phyloP scores from a whole-genome alignment of 129 eudicot genomes.

The Cynara cardunculus region DNA sequence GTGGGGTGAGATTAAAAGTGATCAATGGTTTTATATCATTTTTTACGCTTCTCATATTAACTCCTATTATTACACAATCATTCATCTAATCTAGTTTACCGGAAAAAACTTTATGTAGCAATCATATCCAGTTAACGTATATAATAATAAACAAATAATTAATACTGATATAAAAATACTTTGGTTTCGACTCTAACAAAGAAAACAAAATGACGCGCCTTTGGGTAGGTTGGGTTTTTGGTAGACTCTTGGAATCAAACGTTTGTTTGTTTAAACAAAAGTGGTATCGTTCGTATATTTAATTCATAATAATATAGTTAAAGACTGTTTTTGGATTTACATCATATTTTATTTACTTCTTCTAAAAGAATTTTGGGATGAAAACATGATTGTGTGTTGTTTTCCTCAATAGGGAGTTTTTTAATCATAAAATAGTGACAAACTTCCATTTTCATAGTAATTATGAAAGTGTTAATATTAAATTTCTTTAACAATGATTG shows the following conservation, averaged over 20 bases:
- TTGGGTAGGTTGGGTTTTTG: slow-evolving; percentile 15
- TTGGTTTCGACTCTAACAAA: background rate
- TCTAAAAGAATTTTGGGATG: background rate
- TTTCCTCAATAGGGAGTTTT: background rate
- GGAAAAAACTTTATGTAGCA: too few relatives aligned
- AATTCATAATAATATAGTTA: background rate
- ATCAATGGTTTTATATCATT: too few relatives aligned
- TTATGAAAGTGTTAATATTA: background rate
- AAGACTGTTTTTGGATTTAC: slow-evolving; percentile 21
- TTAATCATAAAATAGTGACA: background rate
- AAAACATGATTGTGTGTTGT: background rate
- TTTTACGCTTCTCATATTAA: too few relatives aligned
- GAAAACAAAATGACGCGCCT: background rate
- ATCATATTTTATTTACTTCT: background rate
- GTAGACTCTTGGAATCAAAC: slow-evolving; percentile 1
- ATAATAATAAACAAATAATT: too few relatives aligned
- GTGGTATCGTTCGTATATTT: slow-evolving; percentile 7
- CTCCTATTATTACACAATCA: too few relatives aligned
- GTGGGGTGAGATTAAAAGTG: too few relatives aligned
- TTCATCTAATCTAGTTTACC: too few relatives aligned
- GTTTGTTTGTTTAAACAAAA: slow-evolving; percentile 13
- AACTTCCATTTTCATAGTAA: background rate
- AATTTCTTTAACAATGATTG: background rate
- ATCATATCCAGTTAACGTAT: too few relatives aligned
- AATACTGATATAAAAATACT: too few relatives aligned